Evolutionary conservation across 2,329 filamentous ascomycete species (phyloP).

Genomic region (Chaetomiaceae sp.): DNA sequence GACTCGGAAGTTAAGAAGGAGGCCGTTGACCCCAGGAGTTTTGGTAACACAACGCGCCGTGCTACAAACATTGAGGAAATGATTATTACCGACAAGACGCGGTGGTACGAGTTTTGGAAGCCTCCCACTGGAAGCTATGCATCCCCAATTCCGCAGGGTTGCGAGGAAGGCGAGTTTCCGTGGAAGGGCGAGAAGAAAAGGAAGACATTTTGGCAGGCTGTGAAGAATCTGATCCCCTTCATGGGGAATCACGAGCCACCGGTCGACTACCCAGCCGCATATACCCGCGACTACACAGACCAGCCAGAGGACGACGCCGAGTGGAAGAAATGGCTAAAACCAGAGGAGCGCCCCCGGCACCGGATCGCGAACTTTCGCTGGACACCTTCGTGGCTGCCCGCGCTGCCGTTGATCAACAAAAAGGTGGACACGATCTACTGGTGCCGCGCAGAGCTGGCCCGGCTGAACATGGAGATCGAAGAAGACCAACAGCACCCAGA

Average conservation of each 20-base stretch:
- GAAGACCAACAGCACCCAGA: conserved; percentile 81
- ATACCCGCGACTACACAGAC: conserved; percentile 56
- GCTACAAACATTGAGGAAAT: conserved; percentile 47
- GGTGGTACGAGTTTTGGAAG: conserved; percentile 64
- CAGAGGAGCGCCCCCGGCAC: conserved; percentile 81
- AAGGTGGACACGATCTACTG: conserved; percentile 96
- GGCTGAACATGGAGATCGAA: conserved; percentile 88
- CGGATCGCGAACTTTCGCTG: conserved; percentile 60
- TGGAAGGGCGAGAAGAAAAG: conserved; percentile 40
- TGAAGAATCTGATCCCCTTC: conserved; percentile 50
- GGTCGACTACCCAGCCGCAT: conserved; percentile 58
- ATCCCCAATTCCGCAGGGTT: conserved; percentile 57
- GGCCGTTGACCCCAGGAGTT: conserved; percentile 29
- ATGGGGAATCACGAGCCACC: conserved; percentile 41
- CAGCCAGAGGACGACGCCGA: conserved; percentile 60
- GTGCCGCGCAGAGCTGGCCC: conserved; percentile 79
- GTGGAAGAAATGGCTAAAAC: conserved; percentile 80
- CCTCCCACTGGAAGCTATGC: conserved; percentile 57
- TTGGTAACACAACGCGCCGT: conserved; percentile 52
- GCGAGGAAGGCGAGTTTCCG: conserved; percentile 42
- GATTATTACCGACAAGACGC: conserved; percentile 41
- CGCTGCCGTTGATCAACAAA: conserved; percentile 72
- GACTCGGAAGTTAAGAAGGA: conserved; percentile 34
- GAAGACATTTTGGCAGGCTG: conserved; percentile 48
- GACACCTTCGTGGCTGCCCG: conserved; percentile 65